A percentile compares a stretch with the other conserved stretches of the same genome.
Evolutionary conservation across 768 basidiomycete genomes (phyloP).

Genomic region (Pulveroboletus ravenelii): DNA sequence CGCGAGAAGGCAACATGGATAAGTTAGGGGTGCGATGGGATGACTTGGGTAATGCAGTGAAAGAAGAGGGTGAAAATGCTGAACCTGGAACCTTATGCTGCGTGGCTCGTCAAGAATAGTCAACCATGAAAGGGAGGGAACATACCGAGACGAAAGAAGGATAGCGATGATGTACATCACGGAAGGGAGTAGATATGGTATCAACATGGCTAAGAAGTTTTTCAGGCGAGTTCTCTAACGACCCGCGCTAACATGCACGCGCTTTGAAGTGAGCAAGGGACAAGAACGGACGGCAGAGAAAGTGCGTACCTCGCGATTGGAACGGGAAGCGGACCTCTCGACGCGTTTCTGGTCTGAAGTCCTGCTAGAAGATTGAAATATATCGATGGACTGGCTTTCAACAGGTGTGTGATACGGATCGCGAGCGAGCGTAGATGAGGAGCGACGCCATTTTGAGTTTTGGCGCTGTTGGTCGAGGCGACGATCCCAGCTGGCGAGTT

Average conservation of each 20-base stretch:
- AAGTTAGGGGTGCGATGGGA: conserved; percentile 4
- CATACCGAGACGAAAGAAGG: conserved; percentile 14
- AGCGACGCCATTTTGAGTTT: conserved; percentile 5
- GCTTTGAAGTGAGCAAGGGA: conserved; percentile 3
- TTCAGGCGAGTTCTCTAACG: not conserved
- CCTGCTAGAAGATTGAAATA: not conserved
- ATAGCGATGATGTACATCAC: conserved; percentile 1
- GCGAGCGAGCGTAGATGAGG: conserved; percentile 10
- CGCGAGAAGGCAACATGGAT: conserved; percentile 5
- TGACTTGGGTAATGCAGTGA: not conserved
- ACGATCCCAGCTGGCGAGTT: conserved; percentile 16
- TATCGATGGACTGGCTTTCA: not conserved
- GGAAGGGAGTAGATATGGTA: conserved; percentile 7
- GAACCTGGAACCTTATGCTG: conserved; percentile 5
- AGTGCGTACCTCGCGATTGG: conserved; percentile 11
- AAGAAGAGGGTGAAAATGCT: not conserved
- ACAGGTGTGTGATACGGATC: conserved; percentile 7
- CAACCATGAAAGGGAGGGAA: not conserved
- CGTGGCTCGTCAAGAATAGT: conserved; percentile 1
- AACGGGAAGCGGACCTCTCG: conserved; percentile 1
- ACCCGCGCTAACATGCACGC: conserved; percentile 11
- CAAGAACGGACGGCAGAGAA: not conserved
- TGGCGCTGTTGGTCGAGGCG: conserved; percentile 9
- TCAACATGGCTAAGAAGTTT: conserved; percentile 4
- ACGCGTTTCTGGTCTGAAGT: conserved; percentile 6